Evolutionary conservation across 768 basidiomycete genomes (phyloP).

Genomic region (Coprinopsis cinerea): DNA sequence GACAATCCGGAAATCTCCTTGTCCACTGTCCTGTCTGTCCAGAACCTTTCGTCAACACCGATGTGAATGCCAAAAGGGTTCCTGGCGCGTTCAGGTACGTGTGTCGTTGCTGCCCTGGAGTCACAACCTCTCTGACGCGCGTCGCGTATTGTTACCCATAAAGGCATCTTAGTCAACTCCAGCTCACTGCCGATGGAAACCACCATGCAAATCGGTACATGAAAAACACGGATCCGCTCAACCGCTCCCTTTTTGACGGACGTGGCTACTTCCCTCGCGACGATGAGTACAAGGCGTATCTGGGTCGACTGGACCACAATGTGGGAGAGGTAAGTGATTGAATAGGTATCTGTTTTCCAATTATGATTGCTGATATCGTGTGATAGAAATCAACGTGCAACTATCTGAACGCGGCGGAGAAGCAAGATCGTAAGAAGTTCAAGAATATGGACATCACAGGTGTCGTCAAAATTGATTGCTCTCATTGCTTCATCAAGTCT

Average conservation of each 20-base stretch:
- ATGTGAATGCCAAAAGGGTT: not conserved
- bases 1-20: conserved; percentile 14
- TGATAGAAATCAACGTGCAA: conserved; percentile 18
- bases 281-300: not conserved
- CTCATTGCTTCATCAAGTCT: conserved; percentile 18
- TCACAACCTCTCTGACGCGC: not conserved
- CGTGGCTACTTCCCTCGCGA: conserved; percentile 17
- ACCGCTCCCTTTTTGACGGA: conserved; percentile 17
- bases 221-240: conserved; percentile 19
- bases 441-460: conserved; percentile 23
- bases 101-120: conserved; percentile 1
- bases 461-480: conserved; percentile 21
- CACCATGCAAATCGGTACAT: conserved; percentile 17
- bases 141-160: not conserved
- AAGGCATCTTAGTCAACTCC: conserved; percentile 20
- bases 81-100: conserved; percentile 1
- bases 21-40: conserved; percentile 16
- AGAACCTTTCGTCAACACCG: conserved; percentile 5
- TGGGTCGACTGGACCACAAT: not conserved
- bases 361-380: not conserved
- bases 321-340: not conserved
- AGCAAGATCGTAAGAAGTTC: conserved; percentile 23
- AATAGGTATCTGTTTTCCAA: not conserved
- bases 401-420: conserved; percentile 20
- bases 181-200: conserved; percentile 21